Conservation (phyloP, 305 asterid genomes). For the Plantago coronopus region DNA sequence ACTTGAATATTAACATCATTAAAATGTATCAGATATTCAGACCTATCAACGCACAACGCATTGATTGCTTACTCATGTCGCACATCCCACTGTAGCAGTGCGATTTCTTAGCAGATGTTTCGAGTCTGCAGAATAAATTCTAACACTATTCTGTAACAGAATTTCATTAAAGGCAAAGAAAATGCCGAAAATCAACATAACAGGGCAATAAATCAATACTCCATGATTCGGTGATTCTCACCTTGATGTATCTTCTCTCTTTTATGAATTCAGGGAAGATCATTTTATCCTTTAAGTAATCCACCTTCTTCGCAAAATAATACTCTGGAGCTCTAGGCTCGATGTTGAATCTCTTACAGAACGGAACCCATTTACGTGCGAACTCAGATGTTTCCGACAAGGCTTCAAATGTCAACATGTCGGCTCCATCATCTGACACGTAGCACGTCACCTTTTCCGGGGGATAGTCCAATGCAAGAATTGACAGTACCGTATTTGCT, state of each 20-base stretch:
- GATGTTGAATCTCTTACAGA: slow-evolving; percentile 2
- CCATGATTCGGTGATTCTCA: not conserved
- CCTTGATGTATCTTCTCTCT: slow-evolving; percentile 1
- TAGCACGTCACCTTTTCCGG: not conserved
- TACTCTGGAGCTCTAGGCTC: slow-evolving; percentile 6
- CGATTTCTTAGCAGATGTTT: no score
- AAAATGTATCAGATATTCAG: no score
- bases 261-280: not conserved
- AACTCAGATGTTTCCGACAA: slow-evolving; percentile 4
- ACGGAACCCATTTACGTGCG: not conserved
- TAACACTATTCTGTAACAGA: no score
- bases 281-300: slow-evolving; percentile 7
- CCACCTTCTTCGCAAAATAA: not conserved
- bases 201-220: not conserved
- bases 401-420: not conserved
- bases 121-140: no score
- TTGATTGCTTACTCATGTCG: no score
- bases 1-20: not conserved
- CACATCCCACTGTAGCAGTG: no score
- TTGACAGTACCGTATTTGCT: slow-evolving; percentile 1
- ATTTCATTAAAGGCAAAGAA: no score
- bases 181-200: no score
- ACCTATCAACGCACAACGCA: no score
- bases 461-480: slow-evolving; percentile 6
- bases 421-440: slow-evolving; percentile 6